Evolutionary conservation across 2,329 filamentous ascomycete genomes (phyloP).

Genomic region (Monilinia laxa): DNA sequence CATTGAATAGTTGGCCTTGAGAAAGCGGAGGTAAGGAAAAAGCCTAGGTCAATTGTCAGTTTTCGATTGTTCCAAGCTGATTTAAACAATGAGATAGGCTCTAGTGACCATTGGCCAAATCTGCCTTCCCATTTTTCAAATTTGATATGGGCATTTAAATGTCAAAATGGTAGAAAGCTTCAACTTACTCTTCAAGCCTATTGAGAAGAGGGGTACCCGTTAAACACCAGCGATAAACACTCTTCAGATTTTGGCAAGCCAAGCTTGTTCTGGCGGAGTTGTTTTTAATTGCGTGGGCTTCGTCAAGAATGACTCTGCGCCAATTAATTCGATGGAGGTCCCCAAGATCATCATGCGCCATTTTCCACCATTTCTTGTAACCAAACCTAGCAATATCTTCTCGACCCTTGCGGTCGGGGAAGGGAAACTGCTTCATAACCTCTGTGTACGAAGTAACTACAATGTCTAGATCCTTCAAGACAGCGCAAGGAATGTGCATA

Average conservation of each 20-base stretch:
- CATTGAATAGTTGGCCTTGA: constrained; percentile 36
- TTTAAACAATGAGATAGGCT: constrained; percentile 2
- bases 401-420: constrained; percentile 91
- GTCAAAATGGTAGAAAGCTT: background rate
- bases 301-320: constrained; percentile 56
- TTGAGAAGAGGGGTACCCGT: constrained; percentile 39
- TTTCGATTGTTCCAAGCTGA: constrained; percentile 8
- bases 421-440: constrained; percentile 64
- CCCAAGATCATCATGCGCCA: constrained; percentile 41
- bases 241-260: constrained; percentile 44
- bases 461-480: constrained; percentile 35
- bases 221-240: constrained; percentile 39
- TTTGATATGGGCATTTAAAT: background rate
- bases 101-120: background rate
- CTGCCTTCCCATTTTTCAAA: background rate
- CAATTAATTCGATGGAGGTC: constrained; percentile 45
- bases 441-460: constrained; percentile 37
- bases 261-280: constrained; percentile 43
- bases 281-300: constrained; percentile 58
- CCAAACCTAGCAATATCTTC: constrained; percentile 64
- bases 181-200: constrained; percentile 36
- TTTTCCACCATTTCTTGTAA: constrained; percentile 40
- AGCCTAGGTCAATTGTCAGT: constrained; percentile 30
- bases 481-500: constrained; percentile 3
- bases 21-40: constrained; percentile 40